phyloP scores from a whole-genome alignment of 2,329 filamentous ascomycete species.

The Rhynchosporium agropyri region DNA sequence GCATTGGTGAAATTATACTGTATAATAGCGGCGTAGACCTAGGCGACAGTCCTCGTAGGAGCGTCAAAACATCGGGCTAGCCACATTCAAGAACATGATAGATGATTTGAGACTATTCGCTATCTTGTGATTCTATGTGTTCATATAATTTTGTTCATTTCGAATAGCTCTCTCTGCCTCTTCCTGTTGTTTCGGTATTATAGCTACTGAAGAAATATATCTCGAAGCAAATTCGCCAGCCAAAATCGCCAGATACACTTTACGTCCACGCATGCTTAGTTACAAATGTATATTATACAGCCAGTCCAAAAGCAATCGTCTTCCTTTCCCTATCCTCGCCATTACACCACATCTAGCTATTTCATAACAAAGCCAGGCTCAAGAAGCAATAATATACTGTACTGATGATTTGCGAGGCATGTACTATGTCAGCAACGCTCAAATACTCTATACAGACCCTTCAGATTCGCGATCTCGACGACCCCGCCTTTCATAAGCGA shows the following conservation, averaged over 20 bases:
- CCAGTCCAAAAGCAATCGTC: background rate
- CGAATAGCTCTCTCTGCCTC: slow-evolving; percentile 2
- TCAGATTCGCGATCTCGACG: slow-evolving; percentile 87
- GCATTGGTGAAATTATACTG: slow-evolving; percentile 38
- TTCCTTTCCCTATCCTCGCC: background rate
- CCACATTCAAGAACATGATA: slow-evolving; percentile 32
- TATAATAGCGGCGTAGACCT: slow-evolving; percentile 41
- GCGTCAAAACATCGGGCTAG: slow-evolving; percentile 30
- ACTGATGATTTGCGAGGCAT: background rate
- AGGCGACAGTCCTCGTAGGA: slow-evolving; percentile 24
- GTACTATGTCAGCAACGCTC: slow-evolving; percentile 72
- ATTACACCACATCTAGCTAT: background rate
- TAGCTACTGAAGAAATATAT: slow-evolving; percentile 19
- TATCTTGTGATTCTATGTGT: background rate
- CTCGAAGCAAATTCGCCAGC: slow-evolving; percentile 14
- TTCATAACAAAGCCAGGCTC: background rate
- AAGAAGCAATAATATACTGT: slow-evolving; percentile 13
- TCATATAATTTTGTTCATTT: background rate
- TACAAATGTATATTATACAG: background rate
- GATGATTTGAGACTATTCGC: slow-evolving; percentile 30
- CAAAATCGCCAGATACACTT: slow-evolving; percentile 11
- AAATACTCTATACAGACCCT: slow-evolving; percentile 91
- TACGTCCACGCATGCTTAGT: background rate
- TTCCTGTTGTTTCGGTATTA: slow-evolving; percentile 13
- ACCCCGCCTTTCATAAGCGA: slow-evolving; percentile 73